Percentiles rank a stretch among this genome's conserved stretches.
Evolutionary conservation across 164 flowering plant species (phyloP).

Genomic region (Annona squamosa): DNA sequence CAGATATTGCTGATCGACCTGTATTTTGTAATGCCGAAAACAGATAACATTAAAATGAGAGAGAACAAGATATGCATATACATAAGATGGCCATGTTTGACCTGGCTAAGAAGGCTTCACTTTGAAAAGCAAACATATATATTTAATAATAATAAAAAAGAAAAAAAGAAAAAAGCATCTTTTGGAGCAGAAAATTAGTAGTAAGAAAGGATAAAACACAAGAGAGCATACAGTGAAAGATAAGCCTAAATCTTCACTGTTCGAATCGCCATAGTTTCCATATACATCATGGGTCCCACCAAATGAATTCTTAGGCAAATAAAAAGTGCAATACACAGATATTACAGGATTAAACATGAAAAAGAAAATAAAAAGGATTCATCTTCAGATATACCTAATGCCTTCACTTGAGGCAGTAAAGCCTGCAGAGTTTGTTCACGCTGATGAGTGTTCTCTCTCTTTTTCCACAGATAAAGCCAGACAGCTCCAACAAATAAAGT

Average conservation of each 20-base stretch:
- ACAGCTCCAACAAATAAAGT: slow-evolving; percentile 38
- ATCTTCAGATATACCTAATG: slow-evolving; percentile 36
- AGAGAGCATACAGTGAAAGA: background rate
- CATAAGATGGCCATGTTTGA: too few species aligned
- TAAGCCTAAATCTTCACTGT: background rate
- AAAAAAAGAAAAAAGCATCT: too few species aligned
- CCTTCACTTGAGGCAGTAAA: slow-evolving; percentile 31
- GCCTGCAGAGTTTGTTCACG: slow-evolving; percentile 22
- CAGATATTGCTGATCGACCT: slow-evolving; percentile 44
- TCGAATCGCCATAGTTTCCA: background rate
- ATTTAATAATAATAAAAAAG: too few species aligned
- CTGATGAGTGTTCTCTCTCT: slow-evolving; percentile 13
- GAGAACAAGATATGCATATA: too few species aligned
- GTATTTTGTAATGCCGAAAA: background rate
- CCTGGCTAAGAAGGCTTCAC: too few species aligned
- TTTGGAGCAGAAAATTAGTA: too few species aligned
- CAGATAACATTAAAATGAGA: background rate
- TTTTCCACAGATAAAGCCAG: slow-evolving; percentile 40
- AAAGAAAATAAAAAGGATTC: background rate
- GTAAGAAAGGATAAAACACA: too few species aligned
- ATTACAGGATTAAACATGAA: background rate
- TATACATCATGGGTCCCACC: background rate
- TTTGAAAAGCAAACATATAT: too few species aligned
- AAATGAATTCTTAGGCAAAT: background rate
- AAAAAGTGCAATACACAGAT: background rate